Conservation (phyloP, 1,284 basidiomycete species). For the Puccinia coronata region DNA sequence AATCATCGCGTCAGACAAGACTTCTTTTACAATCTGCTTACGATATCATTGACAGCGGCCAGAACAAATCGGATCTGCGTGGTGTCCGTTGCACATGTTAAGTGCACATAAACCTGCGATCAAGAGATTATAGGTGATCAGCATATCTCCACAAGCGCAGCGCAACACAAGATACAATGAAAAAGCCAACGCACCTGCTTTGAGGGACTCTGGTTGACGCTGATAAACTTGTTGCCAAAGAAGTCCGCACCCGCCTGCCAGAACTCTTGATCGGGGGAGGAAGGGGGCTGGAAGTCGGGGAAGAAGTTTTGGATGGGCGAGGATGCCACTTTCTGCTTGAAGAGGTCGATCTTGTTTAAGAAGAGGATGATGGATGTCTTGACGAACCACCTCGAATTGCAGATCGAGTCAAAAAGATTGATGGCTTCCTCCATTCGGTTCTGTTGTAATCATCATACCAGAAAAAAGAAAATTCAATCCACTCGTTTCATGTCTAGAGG, state of each 20-base stretch:
- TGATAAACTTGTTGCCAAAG: constrained; percentile 56
- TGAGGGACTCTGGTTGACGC: constrained; percentile 61
- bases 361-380: constrained; percentile 47
- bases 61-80: constrained; percentile 64
- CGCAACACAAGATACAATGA: too few species aligned
- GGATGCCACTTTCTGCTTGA: constrained; percentile 26
- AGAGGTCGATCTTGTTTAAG: constrained; percentile 49
- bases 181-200: constrained; percentile 61
- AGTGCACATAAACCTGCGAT: constrained; percentile 58
- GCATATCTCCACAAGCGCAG: background rate
- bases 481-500: too few species aligned
- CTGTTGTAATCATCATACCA: too few species aligned
- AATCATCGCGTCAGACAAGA: background rate
- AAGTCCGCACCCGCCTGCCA: constrained; percentile 56
- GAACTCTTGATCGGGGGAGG: background rate
- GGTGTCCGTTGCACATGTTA: constrained; percentile 64
- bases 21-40: constrained; percentile 55
- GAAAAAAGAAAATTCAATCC: background rate
- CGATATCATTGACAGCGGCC: constrained; percentile 64
- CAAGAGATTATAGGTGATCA: background rate
- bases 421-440: constrained; percentile 47
- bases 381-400: constrained; percentile 45
- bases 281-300: constrained; percentile 37
- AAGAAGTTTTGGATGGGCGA: constrained; percentile 27
- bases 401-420: constrained; percentile 46